Evolutionary conservation across 768 basidiomycete genomes (phyloP), one percentile per base, ranked within the genome.

Genomic region (Boletales sp.): DNA sequence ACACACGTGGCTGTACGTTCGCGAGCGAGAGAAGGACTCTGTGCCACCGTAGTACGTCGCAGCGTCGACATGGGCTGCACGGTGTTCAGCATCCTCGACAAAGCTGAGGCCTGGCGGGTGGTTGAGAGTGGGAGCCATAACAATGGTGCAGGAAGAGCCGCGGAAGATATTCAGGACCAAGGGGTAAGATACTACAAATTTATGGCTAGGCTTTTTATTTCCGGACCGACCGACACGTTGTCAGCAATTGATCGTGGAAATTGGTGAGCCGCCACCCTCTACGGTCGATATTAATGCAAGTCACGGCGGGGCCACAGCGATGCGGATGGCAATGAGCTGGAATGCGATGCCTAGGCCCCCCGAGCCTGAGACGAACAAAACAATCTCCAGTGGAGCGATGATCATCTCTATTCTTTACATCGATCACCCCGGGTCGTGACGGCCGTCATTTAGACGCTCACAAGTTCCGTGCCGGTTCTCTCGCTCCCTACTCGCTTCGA

Each of bases 1-100:
- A 14, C 85, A 57, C 71, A 94, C 93, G 53, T 83, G 82, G 56
- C 90, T 93, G 68, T 93, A 97, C 0, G 93, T 95, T 62, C 93
- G 77, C 15, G 87, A 83, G 58, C 92, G 86, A 65, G 84, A 83
- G 68, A 83, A 86, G 4, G 83, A 76, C 62, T 95, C 87, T 39
- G 77, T 79, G 17, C 84, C 83, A 38, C 88, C 89, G 57, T 95
- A 95, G 72, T 94, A 94, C 9, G 82, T 80, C 19, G 83, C 77
- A 9, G 91, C 83, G 47, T 94, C 91, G 45, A 76, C 74, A 57
- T 88, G 73, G 47, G 78, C 77, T 5, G 75, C 61, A 24, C 69
- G 68, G 17, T 71, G 63, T 17, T 74, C 67, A 17, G 71, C 71
- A 49, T 90, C 86, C 55, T 87, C 87, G 55, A 85, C 62, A 58